Base-by-base conservation (phyloP, 495 filamentous ascomycete genomes). In the Cercophora newfieldiana region DNA sequence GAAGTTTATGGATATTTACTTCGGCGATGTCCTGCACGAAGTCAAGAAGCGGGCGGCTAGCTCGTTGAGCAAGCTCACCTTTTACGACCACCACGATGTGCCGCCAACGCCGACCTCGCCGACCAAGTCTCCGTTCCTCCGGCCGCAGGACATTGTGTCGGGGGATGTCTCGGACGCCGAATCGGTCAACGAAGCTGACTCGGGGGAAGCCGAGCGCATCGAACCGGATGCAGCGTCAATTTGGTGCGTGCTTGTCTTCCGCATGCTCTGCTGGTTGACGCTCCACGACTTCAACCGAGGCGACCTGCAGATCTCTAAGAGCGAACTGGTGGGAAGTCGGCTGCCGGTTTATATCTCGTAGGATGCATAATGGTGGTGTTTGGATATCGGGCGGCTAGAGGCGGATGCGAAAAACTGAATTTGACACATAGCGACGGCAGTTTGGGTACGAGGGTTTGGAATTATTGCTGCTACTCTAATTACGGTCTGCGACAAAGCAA, bases 191-290 rank as follows among this genome's bases (percentile, higher is more conserved):
- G 37, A 44, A 14, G 37, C 2, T 8, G 61, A 55, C 50, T 1
- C n/a, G 8, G 37, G 28, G 14, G 58, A 44, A 7, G 21, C 61
- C 0, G 19, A 14, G n/a, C 29, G 22, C 30, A 50, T 63, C 22
- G 64, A 67, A n/a, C 65, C 58, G 18, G 14, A 67, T 3, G 74
- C 74, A 0, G 50, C 71, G 14, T 72, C 70, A 2, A 78, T 82
- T 31, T 84, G 82, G 82, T 80, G 80, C 57, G 73, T 76, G 16
- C 70, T 83, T n/a, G 73, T 83, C 0, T 81, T 83, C 60, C 72
- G 82, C 6, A 85, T 84, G 82, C 68, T 85, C 31, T 83, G 80
- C 69, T 84, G 82, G 82, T 66, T 85, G 6, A 67, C 79, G 61
- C 67, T 84, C 66, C 82, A 85, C 61, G 81, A 84, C 68, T 85